phyloP scores from a whole-genome alignment of 148 eudicot species.

The Fagopyrum homotropicum region DNA sequence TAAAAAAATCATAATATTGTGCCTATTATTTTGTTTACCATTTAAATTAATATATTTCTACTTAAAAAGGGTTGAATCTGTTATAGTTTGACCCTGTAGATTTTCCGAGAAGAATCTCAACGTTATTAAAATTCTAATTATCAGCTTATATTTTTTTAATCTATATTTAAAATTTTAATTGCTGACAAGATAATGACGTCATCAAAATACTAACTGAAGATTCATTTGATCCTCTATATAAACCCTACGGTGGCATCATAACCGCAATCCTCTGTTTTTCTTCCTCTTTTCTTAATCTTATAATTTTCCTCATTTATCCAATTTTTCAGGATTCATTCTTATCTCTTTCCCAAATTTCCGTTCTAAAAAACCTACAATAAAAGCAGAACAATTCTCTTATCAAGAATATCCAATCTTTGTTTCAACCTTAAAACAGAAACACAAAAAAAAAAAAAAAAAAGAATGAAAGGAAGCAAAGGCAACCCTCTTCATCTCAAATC shows the following conservation, averaged over 20 bases:
- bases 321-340: background rate
- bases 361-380: background rate
- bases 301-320: background rate
- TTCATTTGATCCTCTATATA: no score
- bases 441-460: background rate
- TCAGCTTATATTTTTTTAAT: no score
- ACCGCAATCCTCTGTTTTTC: background rate
- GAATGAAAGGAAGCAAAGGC: background rate
- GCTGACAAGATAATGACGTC: no score
- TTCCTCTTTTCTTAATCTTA: background rate
- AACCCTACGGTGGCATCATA: background rate
- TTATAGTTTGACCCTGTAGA: no score
- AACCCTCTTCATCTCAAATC: slow-evolving; percentile 22
- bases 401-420: background rate
- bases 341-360: background rate
- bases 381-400: background rate
- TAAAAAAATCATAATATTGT: no score
- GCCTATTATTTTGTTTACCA: no score
- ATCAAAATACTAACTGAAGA: background rate
- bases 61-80: no score
- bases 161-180: no score
- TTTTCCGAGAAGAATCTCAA: no score
- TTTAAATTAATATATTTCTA: no score
- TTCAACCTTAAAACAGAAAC: background rate
- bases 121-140: no score